Evolutionary conservation across 164 flowering plant species (phyloP), one percentile per base, ranked within the genome.

Genomic region (Macadamia tetraphylla): DNA sequence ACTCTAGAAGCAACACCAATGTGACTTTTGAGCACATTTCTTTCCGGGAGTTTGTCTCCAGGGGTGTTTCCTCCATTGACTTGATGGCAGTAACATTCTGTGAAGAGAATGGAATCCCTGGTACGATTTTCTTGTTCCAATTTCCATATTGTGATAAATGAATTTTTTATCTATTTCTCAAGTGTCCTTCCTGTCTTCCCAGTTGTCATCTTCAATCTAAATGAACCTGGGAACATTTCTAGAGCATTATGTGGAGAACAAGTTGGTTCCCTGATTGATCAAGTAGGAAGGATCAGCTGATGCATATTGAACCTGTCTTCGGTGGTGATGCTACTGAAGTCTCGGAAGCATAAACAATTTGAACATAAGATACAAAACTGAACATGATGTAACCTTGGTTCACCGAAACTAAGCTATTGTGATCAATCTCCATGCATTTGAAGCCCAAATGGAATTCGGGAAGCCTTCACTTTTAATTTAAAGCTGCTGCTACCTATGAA

Each of bases 241-340:
- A 88, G 86, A 79, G 98, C 96, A n/a, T 81, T 94, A 60, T 88
- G 91, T 65, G 98, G 98, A 66, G 96, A 94, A 49, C 91, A 79
- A 73, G 86, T 94, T 53, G 98, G 98, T 63, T 88, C 88, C 43
- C 67, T 91, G 65, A 82, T 91, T 69, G 97, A 94, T 77, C 91
- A 83, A 73, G 70, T 87, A 0, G 97, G 91, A 66, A 81, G 84
- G 67, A 76, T 82, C 10, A 77, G 85, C 73, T 90, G 77, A 81
- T 35, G 49, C 57, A 53, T 14, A 53, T 11, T 14, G 17, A 17
- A 17, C 18, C 3, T 53, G 57, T 53, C 57, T 53, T 49, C 11
- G 17, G 2, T 53, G 17, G 1, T 53, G 14, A 8, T 46, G 51
- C 51, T 46, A 8, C 13, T 46, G 31, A 59, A 51, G 51, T 57